These are phyloP conservation scores for Taxillus chinensis DNA, from an alignment of 164 flowering plant species.

Conservation along the genomic window DNA sequence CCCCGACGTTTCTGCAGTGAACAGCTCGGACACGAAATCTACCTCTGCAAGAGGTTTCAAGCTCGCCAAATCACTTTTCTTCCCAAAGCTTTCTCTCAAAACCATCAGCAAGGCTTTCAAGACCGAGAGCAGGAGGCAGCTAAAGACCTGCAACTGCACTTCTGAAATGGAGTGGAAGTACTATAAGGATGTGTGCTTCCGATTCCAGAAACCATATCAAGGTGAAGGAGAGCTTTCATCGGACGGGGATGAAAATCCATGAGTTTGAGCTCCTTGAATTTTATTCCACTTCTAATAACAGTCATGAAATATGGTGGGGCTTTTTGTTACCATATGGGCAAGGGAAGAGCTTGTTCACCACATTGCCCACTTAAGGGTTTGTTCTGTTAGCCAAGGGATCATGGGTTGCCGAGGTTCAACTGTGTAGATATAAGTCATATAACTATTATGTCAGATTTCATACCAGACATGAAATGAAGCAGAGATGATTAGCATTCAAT, in stretches of 20 bases:
- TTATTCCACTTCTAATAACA: slow-evolving; percentile 8
- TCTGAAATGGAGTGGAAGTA: slow-evolving; percentile 35
- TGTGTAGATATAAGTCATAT: slow-evolving; percentile 30
- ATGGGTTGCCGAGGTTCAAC: slow-evolving; percentile 83
- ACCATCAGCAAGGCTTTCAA: slow-evolving; percentile 46
- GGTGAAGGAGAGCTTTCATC: slow-evolving; percentile 35
- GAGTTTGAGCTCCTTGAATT: slow-evolving; percentile 10
- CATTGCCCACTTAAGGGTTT: slow-evolving; percentile 56
- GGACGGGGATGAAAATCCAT: slow-evolving; percentile 47
- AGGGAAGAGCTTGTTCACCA: slow-evolving; percentile 55
- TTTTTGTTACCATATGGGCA: slow-evolving; percentile 67
- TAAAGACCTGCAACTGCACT: slow-evolving; percentile 63
- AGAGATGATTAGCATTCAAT: no score
- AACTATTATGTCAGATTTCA: no score
- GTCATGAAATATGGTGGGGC: slow-evolving; percentile 77
- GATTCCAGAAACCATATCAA: slow-evolving; percentile 29
- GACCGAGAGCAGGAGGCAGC: slow-evolving; percentile 35
- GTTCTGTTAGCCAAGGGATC: slow-evolving; percentile 59
- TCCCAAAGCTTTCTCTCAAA: slow-evolving; percentile 53
- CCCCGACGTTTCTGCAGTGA: background rate
- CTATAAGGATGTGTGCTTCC: slow-evolving; percentile 46
- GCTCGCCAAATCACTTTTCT: slow-evolving; percentile 29
- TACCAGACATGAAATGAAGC: no score
- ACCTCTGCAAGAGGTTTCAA: slow-evolving; percentile 10
- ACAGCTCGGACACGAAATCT: slow-evolving; percentile 5